These are phyloP conservation scores for Nannochloropsis salina DNA, from an alignment of 108 stramenopile species.

Conservation along the genomic window DNA sequence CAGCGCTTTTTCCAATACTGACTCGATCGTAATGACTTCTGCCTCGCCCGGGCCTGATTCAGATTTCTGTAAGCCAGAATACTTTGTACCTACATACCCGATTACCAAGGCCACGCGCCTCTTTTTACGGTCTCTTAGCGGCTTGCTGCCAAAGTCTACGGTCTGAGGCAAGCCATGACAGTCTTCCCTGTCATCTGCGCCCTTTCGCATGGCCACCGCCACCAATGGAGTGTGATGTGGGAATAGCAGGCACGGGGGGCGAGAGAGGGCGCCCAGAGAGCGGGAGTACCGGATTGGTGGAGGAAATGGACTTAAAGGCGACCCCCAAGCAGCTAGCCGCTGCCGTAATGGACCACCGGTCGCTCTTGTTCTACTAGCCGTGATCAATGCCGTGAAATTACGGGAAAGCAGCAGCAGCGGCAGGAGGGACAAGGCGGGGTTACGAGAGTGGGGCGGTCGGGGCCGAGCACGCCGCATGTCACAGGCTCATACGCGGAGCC, in stretches of 20 bases:
- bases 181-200: neutral
- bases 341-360: neutral
- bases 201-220: neutral
- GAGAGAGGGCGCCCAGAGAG: neutral
- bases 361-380: neutral
- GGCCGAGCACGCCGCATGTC: neutral
- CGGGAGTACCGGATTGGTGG: neutral
- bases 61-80: slow-evolving; percentile 70
- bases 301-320: neutral
- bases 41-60: neutral
- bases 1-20: slow-evolving; percentile 79
- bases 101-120: slow-evolving; percentile 45
- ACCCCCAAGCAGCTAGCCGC: neutral
- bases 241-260: neutral
- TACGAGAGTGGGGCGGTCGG: neutral
- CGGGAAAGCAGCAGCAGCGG: neutral
- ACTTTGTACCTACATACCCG: slow-evolving; percentile 59
- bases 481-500: neutral
- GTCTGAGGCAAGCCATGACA: neutral
- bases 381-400: neutral
- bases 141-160: neutral
- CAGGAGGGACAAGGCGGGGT: neutral
- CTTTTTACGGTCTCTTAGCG: slow-evolving; percentile 42
- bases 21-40: slow-evolving; percentile 70
- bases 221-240: neutral